These are phyloP conservation scores for Massariosphaeria phaeospora DNA, from an alignment of 495 filamentous ascomycete species.

Conservation along the genomic window DNA sequence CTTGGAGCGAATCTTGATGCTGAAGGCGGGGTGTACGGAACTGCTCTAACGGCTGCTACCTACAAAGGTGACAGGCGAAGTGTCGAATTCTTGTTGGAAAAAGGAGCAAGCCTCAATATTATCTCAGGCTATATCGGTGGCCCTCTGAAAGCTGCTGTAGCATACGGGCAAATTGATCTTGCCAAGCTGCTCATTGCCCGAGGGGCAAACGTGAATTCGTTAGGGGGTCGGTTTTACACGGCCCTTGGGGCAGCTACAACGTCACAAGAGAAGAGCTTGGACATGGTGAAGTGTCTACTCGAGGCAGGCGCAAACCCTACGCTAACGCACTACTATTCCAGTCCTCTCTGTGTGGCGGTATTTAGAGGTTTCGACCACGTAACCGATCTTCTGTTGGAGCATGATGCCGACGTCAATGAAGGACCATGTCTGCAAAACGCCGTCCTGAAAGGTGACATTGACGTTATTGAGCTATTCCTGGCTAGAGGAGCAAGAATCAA, in stretches of 20 bases:
- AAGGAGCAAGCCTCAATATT: slow-evolving; percentile 6
- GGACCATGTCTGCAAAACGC: neutral
- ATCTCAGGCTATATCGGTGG: neutral
- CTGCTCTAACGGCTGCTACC: neutral
- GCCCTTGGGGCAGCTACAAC: neutral
- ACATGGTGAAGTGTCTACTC: neutral
- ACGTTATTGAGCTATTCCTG: neutral
- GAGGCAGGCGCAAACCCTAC: neutral
- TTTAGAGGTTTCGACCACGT: neutral
- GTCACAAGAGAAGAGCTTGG: neutral
- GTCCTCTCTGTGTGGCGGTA: neutral
- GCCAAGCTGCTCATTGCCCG: neutral
- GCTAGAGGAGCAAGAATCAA: slow-evolving; percentile 2
- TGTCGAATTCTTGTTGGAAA: neutral
- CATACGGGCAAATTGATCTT: neutral
- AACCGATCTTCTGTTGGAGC: neutral
- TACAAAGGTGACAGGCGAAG: neutral
- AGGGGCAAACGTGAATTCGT: slow-evolving; percentile 3
- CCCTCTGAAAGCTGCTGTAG: slow-evolving; percentile 1
- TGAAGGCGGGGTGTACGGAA: neutral
- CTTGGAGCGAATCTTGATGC: neutral
- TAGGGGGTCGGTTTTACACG: neutral
- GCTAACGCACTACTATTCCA: neutral
- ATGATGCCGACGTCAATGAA: neutral
- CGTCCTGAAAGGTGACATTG: neutral